phyloP scores from a whole-genome alignment of 768 basidiomycete species.

The Tylopilus intermedius region DNA sequence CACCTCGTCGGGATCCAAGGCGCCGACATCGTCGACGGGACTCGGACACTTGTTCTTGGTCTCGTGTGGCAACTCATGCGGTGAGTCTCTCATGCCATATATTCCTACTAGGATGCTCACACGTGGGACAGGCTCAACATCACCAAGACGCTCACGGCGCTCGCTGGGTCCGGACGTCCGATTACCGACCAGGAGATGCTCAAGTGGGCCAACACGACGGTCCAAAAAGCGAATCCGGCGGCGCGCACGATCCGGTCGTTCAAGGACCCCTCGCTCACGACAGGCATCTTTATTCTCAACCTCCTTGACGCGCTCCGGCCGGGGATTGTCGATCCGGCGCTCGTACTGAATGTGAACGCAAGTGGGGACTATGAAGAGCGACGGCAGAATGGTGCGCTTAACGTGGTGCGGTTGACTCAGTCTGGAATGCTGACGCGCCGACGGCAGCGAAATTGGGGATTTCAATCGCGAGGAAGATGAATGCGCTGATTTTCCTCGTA shows the following conservation, averaged over 20 bases:
- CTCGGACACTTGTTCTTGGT: constrained; percentile 87
- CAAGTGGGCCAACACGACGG: constrained; percentile 92
- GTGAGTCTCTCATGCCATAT: constrained; percentile 35
- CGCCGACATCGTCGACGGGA: constrained; percentile 91
- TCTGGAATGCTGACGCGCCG: not conserved
- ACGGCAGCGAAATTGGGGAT: constrained; percentile 92
- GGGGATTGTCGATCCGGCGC: constrained; percentile 87
- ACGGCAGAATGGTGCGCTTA: constrained; percentile 77
- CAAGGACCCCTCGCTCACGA: constrained; percentile 87
- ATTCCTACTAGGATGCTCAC: not conserved
- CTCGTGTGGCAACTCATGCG: constrained; percentile 98
- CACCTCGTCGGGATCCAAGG: too few relatives aligned
- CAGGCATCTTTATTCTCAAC: constrained; percentile 90
- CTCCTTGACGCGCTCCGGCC: constrained; percentile 87
- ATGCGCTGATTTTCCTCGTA: constrained; percentile 91
- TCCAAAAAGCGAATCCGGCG: constrained; percentile 59
- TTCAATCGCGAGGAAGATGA: constrained; percentile 98
- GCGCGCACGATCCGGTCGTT: constrained; percentile 77
- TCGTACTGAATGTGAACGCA: constrained; percentile 62
- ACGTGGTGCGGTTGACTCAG: not conserved
- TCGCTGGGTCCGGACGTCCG: constrained; percentile 70
- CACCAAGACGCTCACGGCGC: constrained; percentile 76
- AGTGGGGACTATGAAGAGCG: constrained; percentile 78
- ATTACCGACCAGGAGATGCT: constrained; percentile 92
- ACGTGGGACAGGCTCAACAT: constrained; percentile 65